Evolutionary conservation across 2,329 filamentous ascomycete genomes (phyloP).

Genomic region (Nannizziopsis barbatae): DNA sequence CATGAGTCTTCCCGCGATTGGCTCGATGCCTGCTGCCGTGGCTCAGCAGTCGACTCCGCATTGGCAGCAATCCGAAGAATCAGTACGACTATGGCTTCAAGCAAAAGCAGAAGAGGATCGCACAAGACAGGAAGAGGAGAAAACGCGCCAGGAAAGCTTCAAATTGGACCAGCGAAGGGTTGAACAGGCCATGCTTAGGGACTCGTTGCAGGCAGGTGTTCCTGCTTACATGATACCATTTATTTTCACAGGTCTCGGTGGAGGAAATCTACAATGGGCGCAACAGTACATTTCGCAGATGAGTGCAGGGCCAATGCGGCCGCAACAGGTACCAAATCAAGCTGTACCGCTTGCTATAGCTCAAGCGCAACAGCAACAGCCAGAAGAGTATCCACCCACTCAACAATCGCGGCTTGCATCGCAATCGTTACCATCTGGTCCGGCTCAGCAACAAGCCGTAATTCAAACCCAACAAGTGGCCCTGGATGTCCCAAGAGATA

Average conservation of each 20-base stretch:
- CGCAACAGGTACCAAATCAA: slow-evolving; percentile 39
- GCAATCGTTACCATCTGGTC: slow-evolving; percentile 14
- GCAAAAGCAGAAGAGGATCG: slow-evolving; percentile 63
- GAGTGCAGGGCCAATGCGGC: slow-evolving; percentile 11
- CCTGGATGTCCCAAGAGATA: slow-evolving; percentile 23
- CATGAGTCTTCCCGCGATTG: slow-evolving; percentile 37
- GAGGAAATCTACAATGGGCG: slow-evolving; percentile 54
- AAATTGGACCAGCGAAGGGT: slow-evolving; percentile 61
- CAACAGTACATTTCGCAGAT: slow-evolving; percentile 51
- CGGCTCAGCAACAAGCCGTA: slow-evolving; percentile 15
- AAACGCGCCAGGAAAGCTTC: slow-evolving; percentile 49
- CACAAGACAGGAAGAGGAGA: slow-evolving; percentile 63
- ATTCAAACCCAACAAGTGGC: slow-evolving; percentile 18
- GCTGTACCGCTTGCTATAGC: slow-evolving; percentile 41
- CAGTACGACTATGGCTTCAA: slow-evolving; percentile 59
- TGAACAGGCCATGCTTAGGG: slow-evolving; percentile 60
- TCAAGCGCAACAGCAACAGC: slow-evolving; percentile 22
- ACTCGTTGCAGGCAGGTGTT: slow-evolving; percentile 57
- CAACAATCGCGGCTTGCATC: slow-evolving; percentile 13
- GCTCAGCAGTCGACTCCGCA: slow-evolving; percentile 47
- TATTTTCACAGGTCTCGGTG: slow-evolving; percentile 62
- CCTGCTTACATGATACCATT: slow-evolving; percentile 64
- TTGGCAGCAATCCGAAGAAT: slow-evolving; percentile 58
- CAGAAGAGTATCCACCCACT: slow-evolving; percentile 16
- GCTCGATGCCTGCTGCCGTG: slow-evolving; percentile 36